A percentile compares a stretch with the other conserved stretches of the same genome.
Conservation (phyloP, 768 basidiomycete species). For the Xerocomellus chrysenteron region DNA sequence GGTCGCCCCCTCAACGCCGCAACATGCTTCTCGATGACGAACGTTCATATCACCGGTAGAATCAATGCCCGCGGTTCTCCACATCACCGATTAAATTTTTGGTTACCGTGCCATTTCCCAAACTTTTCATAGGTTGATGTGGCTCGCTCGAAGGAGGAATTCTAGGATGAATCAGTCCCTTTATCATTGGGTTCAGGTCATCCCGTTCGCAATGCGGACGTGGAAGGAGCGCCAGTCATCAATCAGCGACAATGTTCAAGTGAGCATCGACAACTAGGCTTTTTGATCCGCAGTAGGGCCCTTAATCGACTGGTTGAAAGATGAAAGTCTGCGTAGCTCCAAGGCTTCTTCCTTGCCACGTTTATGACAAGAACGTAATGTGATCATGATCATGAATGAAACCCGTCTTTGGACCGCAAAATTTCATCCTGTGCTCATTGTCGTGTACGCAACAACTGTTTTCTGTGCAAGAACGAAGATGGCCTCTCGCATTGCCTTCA, state of each 20-base stretch:
- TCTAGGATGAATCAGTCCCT: too few relatives aligned
- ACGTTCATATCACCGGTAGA: background rate
- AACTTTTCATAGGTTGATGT: too few relatives aligned
- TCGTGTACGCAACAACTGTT: background rate
- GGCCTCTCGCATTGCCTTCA: background rate
- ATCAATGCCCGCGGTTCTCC: background rate
- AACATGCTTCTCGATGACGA: background rate
- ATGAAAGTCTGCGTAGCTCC: background rate
- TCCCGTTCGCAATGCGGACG: too few relatives aligned
- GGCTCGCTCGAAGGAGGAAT: too few relatives aligned
- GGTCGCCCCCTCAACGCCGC: too few relatives aligned
- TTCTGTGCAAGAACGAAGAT: too few relatives aligned
- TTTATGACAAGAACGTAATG: background rate
- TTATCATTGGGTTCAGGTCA: too few relatives aligned
- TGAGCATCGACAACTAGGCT: too few relatives aligned
- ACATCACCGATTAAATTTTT: background rate
- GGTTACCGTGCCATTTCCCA: too few relatives aligned
- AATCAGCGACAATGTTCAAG: too few relatives aligned
- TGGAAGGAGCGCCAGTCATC: too few relatives aligned
- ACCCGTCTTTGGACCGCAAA: background rate
- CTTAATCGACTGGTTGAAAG: background rate
- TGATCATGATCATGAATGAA: background rate
- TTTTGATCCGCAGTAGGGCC: background rate
- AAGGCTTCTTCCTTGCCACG: background rate
- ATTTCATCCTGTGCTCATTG: background rate